phyloP scores from a whole-genome alignment of 371 early-diverging fungal genomes.

The Zopfochytrium polystomum region DNA sequence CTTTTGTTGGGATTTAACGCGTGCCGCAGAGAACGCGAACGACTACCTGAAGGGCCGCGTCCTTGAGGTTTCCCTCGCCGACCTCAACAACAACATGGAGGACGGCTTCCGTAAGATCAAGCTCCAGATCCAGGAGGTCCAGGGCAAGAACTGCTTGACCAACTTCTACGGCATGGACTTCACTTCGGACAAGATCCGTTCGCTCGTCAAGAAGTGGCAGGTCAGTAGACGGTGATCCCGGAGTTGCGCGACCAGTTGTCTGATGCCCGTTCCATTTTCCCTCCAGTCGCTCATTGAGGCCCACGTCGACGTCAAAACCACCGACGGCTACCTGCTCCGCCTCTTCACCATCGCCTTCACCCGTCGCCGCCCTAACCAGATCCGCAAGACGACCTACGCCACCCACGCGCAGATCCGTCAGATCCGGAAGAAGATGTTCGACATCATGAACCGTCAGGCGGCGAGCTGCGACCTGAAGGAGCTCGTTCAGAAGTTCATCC shows the following conservation, averaged over 20 bases:
- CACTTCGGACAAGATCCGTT: slow-evolving; percentile 99
- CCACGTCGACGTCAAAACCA: slow-evolving; percentile 98
- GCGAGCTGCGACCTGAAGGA: slow-evolving; percentile 91
- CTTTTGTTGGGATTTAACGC: neutral
- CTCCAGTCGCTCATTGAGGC: slow-evolving; percentile 94
- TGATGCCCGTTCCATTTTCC: slow-evolving; percentile 6
- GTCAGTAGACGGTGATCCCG: slow-evolving; percentile 31
- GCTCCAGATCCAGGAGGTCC: slow-evolving; percentile 97
- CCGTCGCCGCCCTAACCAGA: slow-evolving; percentile 90
- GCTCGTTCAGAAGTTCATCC: slow-evolving; percentile 91
- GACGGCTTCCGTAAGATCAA: slow-evolving; percentile 98
- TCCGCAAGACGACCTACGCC: slow-evolving; percentile 99
- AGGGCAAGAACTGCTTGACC: slow-evolving; percentile 98
- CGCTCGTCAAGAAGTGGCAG: slow-evolving; percentile 99
- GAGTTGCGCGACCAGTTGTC: too few species aligned
- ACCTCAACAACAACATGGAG: slow-evolving; percentile 92
- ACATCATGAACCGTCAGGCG: slow-evolving; percentile 93
- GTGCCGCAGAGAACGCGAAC: slow-evolving; percentile 80
- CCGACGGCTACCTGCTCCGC: slow-evolving; percentile 99
- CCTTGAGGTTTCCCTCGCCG: slow-evolving; percentile 97
- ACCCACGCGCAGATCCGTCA: slow-evolving; percentile 94
- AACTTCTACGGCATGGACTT: slow-evolving; percentile 99
- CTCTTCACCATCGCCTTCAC: slow-evolving; percentile 98
- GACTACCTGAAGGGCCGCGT: slow-evolving; percentile 97
- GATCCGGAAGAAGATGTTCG: slow-evolving; percentile 99